Conservation (phyloP, 2,329 filamentous ascomycete species). For the Ophiostoma sp. region DNA sequence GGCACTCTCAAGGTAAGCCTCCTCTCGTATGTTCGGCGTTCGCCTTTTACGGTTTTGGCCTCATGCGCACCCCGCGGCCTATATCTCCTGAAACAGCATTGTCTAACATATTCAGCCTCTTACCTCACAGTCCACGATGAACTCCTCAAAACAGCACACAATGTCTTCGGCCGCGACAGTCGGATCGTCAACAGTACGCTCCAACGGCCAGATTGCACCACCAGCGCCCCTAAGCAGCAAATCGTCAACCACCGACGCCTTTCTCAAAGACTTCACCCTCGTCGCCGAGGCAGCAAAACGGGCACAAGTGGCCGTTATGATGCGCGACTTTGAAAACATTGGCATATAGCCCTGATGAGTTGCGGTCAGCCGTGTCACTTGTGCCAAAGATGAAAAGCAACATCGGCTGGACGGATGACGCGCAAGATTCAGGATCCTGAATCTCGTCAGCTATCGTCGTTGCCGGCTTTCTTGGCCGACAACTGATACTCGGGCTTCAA, state of each 20-base stretch:
- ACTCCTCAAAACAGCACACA: conserved; percentile 15
- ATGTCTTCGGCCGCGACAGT: neutral
- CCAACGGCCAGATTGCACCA: conserved; percentile 26
- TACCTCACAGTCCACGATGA: conserved; percentile 9
- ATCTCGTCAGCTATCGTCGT: neutral
- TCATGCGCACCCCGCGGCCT: too few species aligned
- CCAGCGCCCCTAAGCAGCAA: conserved; percentile 32
- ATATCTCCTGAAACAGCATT: too few species aligned
- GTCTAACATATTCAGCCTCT: too few species aligned
- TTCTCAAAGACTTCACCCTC: conserved; percentile 75
- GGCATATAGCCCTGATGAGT: conserved; percentile 41
- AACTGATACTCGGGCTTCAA: too few species aligned
- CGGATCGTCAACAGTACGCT: neutral
- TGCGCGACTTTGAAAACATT: conserved; percentile 76
- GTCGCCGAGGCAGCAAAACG: conserved; percentile 90
- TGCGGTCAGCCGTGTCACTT: neutral
- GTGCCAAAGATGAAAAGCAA: too few species aligned
- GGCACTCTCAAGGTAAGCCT: neutral
- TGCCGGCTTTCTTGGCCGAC: neutral
- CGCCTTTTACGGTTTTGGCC: too few species aligned
- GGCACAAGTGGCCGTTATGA: conserved; percentile 82
- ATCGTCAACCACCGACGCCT: conserved; percentile 47
- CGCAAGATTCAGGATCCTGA: neutral
- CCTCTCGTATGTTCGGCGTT: neutral
- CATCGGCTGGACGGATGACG: neutral